Conservation (phyloP, 2,329 filamentous ascomycete genomes). For the Catunica adiposa region DNA sequence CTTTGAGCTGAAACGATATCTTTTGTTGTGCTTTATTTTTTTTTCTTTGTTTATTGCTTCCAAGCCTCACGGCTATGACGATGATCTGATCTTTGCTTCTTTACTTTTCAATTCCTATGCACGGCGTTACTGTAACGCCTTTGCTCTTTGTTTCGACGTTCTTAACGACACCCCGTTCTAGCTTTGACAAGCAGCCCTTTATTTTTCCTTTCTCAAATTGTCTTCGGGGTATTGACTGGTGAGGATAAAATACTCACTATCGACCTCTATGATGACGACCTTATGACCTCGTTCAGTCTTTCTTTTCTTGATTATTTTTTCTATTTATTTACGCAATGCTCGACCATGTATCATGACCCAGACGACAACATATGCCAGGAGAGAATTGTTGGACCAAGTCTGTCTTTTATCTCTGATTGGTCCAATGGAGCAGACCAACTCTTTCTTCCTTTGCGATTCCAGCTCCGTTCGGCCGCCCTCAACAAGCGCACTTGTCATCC, state of each 20-base stretch:
- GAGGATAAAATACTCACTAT: background rate
- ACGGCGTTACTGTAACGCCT: slow-evolving; percentile 6
- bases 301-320: slow-evolving; percentile 2
- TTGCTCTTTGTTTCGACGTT: slow-evolving; percentile 3
- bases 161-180: slow-evolving; percentile 5
- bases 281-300: slow-evolving; percentile 11
- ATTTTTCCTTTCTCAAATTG: slow-evolving; percentile 13
- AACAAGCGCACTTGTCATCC: background rate
- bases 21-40: slow-evolving; percentile 1
- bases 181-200: background rate
- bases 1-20: background rate
- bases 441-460: background rate
- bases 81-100: slow-evolving; percentile 5
- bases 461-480: no score
- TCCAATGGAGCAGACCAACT: background rate
- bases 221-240: slow-evolving; percentile 6
- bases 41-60: slow-evolving; percentile 3
- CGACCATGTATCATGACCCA: background rate
- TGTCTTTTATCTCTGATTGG: background rate
- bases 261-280: slow-evolving; percentile 13
- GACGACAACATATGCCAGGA: background rate
- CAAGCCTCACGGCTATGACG: slow-evolving; percentile 3
- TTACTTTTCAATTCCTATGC: slow-evolving; percentile 3
- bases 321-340: slow-evolving; percentile 4
- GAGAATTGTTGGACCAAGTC: background rate